Evolutionary conservation across 1,139 yeast genomes (phyloP).

Genomic region (Spencermartinsiella ligniputridi): DNA sequence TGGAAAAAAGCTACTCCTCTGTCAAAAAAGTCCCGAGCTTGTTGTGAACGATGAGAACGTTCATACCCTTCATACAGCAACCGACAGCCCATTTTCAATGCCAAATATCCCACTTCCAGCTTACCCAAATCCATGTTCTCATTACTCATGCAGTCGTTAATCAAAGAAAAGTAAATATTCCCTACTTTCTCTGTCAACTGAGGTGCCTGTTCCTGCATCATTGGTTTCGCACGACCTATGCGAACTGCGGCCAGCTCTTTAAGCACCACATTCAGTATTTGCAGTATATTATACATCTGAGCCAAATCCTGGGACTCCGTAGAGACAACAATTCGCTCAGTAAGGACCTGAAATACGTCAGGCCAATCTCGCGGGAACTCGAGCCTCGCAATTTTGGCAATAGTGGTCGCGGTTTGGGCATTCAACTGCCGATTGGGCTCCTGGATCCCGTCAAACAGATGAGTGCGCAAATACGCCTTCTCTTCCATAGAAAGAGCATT

Average conservation of each 20-base stretch:
- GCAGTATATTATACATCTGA: constrained; percentile 56
- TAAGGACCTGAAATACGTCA: constrained; percentile 58
- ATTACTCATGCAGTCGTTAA: constrained; percentile 54
- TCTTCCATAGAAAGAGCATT: constrained; percentile 62
- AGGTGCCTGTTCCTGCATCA: constrained; percentile 70
- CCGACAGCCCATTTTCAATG: constrained; percentile 70
- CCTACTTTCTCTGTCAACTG: constrained; percentile 55
- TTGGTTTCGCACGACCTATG: constrained; percentile 77
- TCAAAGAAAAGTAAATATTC: constrained; percentile 54
- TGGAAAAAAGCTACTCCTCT: constrained; percentile 58
- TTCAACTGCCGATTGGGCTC: constrained; percentile 72
- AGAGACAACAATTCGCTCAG: constrained; percentile 39
- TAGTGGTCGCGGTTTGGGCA: constrained; percentile 79
- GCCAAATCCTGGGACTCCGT: constrained; percentile 40
- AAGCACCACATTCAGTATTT: constrained; percentile 69
- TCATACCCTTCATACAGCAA: constrained; percentile 75
- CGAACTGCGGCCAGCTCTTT: constrained; percentile 70
- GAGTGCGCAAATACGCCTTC: constrained; percentile 54
- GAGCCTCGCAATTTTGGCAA: constrained; percentile 69
- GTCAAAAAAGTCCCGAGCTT: constrained; percentile 57
- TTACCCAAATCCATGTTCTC: constrained; percentile 29
- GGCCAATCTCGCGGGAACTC: constrained; percentile 94
- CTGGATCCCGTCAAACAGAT: constrained; percentile 54
- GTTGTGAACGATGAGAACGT: constrained; percentile 56
- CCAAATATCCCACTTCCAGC: constrained; percentile 71